A percentile compares a stretch with the other conserved stretches of the same genome.
Conservation (phyloP, 1,284 basidiomycete genomes). For the Vanrija humicola region DNA sequence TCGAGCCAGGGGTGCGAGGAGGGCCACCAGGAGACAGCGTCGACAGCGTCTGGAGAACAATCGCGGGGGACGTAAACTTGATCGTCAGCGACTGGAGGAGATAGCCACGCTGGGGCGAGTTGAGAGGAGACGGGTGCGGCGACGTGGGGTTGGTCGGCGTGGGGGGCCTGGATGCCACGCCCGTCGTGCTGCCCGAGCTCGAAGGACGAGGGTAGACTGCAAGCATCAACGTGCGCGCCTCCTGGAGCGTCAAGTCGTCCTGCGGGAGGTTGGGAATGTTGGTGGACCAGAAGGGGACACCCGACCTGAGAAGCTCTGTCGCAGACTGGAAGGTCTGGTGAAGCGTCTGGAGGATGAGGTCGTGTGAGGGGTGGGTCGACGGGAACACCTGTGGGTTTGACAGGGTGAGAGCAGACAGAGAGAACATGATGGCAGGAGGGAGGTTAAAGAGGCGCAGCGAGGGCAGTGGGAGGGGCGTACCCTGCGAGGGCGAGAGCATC, state of each 20-base stretch:
- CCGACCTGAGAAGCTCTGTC: slow-evolving; percentile 37
- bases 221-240: slow-evolving; percentile 43
- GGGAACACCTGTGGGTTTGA: slow-evolving; percentile 44
- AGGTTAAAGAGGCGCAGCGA: slow-evolving; percentile 43
- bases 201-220: slow-evolving; percentile 41
- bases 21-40: slow-evolving; percentile 44
- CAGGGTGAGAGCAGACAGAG: slow-evolving; percentile 42
- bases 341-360: slow-evolving; percentile 33
- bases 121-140: slow-evolving; percentile 40
- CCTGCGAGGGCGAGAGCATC: slow-evolving; percentile 43
- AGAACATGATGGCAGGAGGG: slow-evolving; percentile 39
- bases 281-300: slow-evolving; percentile 40
- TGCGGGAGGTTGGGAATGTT: slow-evolving; percentile 32
- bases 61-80: slow-evolving; percentile 47
- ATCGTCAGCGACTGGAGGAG: slow-evolving; percentile 39
- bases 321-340: slow-evolving; percentile 38
- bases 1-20: slow-evolving; percentile 31
- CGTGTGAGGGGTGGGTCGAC: slow-evolving; percentile 32
- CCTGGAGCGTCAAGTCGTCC: slow-evolving; percentile 43
- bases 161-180: slow-evolving; percentile 27
- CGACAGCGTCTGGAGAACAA: slow-evolving; percentile 46
- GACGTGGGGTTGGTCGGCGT: slow-evolving; percentile 44
- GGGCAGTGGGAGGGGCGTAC: slow-evolving; percentile 43
- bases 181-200: slow-evolving; percentile 14
- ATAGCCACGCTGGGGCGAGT: slow-evolving; percentile 39